A percentile compares a stretch with the other conserved stretches of the same genome.
Evolutionary conservation across 352 stramenopile genomes (phyloP).

Genomic region (Globisporangium cylindrosporum): DNA sequence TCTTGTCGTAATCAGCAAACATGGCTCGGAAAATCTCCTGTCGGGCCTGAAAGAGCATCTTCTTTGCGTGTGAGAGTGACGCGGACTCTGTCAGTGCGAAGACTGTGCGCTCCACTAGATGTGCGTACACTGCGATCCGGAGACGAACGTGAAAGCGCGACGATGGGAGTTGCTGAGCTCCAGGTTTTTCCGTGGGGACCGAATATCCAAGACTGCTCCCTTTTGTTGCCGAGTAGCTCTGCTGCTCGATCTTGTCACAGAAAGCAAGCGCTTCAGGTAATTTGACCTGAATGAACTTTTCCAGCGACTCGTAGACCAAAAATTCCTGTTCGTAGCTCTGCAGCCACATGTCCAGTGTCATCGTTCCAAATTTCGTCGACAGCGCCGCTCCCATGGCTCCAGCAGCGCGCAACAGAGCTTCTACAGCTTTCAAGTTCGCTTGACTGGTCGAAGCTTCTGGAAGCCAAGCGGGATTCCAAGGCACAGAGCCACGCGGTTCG

Average conservation of each 20-base stretch:
- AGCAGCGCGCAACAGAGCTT: slow-evolving; percentile 7
- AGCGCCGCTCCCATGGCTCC: slow-evolving; percentile 3
- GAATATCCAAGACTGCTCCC: slow-evolving; percentile 2
- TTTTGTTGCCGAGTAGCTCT: slow-evolving; percentile 4
- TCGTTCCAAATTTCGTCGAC: slow-evolving; percentile 16
- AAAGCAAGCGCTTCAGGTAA: slow-evolving; percentile 45
- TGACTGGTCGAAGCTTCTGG: not conserved
- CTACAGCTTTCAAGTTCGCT: slow-evolving; percentile 5
- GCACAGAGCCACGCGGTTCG: slow-evolving; percentile 13
- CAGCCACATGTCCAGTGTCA: slow-evolving; percentile 42
- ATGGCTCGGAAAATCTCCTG: slow-evolving; percentile 47
- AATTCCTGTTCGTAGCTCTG: slow-evolving; percentile 43
- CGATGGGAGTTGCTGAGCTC: slow-evolving; percentile 2
- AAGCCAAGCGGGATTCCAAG: slow-evolving; percentile 38
- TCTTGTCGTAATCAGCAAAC: slow-evolving; percentile 41
- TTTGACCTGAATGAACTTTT: slow-evolving; percentile 45
- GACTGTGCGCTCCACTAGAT: slow-evolving; percentile 40
- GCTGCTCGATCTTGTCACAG: slow-evolving; percentile 37
- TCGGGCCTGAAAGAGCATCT: slow-evolving; percentile 28
- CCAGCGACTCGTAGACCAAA: slow-evolving; percentile 45
- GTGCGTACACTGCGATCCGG: slow-evolving; percentile 40
- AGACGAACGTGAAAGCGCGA: slow-evolving; percentile 38
- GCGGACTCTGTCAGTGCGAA: slow-evolving; percentile 33
- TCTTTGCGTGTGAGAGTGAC: slow-evolving; percentile 25
- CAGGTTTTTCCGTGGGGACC: not conserved